phyloP scores from a whole-genome alignment of 257 asterid genomes.

The Schizonepeta tenuifolia region DNA sequence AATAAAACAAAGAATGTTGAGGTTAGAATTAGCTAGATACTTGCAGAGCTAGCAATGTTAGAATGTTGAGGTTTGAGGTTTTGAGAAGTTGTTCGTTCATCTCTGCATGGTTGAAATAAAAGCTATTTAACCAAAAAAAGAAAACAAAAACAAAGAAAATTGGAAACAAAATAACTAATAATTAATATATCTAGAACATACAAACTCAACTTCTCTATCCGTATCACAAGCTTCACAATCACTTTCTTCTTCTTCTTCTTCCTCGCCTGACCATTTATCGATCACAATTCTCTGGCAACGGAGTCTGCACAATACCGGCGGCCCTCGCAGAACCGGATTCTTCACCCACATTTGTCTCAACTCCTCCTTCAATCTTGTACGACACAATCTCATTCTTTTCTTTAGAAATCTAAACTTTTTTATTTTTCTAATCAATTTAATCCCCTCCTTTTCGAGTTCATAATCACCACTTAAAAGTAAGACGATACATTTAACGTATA shows the following conservation, averaged over 20 bases:
- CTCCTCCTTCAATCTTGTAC: conserved; percentile 19
- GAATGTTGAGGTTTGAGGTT: no score
- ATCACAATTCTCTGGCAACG: background rate
- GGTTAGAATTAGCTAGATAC: no score
- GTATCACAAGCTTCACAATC: conserved; percentile 26
- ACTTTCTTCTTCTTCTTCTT: background rate
- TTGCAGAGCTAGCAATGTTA: no score
- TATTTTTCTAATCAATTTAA: background rate
- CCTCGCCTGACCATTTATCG: background rate
- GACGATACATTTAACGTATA: conserved; percentile 28
- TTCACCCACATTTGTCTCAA: conserved; percentile 32
- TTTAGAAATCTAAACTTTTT: background rate
- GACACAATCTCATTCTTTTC: background rate
- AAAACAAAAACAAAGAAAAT: no score
- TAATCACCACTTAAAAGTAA: conserved; percentile 19
- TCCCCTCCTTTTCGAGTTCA: conserved; percentile 9
- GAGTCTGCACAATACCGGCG: conserved; percentile 14
- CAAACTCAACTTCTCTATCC: conserved; percentile 2
- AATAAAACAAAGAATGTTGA: no score
- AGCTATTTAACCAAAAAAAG: no score
- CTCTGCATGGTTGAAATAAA: no score
- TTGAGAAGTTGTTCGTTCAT: no score
- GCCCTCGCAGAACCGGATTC: background rate
- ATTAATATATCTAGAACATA: background rate
- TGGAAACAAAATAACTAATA: no score